Evolutionary conservation across 192 early-diverging fungal species (phyloP).

Genomic region (Rhizophagus clarus): DNA sequence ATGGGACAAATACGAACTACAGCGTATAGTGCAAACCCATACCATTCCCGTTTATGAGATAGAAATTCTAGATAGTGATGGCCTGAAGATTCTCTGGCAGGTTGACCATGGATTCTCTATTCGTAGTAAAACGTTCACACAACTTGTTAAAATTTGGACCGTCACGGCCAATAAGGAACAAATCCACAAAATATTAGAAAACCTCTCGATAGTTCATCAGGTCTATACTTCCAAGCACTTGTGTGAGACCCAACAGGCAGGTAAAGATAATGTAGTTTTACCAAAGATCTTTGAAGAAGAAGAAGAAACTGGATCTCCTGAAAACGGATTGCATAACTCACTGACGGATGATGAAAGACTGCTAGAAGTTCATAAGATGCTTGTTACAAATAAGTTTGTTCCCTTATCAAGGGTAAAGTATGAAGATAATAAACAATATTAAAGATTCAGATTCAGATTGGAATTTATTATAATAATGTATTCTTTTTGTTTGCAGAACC

Average conservation of each 20-base stretch:
- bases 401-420: constrained; percentile 26
- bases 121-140: neutral
- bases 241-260: neutral
- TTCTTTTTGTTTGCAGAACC: neutral
- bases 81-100: constrained; percentile 22
- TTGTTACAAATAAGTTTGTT: constrained; percentile 27
- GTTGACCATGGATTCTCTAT: constrained; percentile 9
- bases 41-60: constrained; percentile 8
- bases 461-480: neutral
- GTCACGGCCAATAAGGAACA: constrained; percentile 7
- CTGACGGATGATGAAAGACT: constrained; percentile 16
- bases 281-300: neutral
- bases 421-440: neutral
- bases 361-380: constrained; percentile 21
- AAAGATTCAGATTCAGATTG: neutral
- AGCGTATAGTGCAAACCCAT: neutral
- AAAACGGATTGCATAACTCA: neutral
- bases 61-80: neutral
- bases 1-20: constrained; percentile 4
- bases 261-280: neutral
- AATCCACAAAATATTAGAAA: constrained; percentile 10
- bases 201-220: constrained; percentile 4
- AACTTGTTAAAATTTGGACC: constrained; percentile 25
- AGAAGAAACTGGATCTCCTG: neutral
- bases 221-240: neutral